Evolutionary conservation across 2,329 filamentous ascomycete genomes (phyloP).

Genomic region (Coniosporium tulheliwenetii): DNA sequence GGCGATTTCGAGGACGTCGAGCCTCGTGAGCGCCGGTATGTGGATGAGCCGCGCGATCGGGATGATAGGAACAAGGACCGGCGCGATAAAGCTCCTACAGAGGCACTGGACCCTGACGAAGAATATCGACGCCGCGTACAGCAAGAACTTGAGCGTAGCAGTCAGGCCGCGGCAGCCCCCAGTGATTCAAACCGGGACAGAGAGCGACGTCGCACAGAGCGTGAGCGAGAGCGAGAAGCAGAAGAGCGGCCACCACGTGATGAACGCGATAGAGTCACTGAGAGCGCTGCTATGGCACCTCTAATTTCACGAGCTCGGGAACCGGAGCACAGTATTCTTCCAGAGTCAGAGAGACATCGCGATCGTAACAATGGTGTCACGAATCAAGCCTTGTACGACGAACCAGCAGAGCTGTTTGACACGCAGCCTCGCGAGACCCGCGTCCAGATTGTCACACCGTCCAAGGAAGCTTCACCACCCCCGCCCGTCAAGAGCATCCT

Average conservation of each 20-base stretch:
- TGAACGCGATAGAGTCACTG: not conserved
- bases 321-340: not conserved
- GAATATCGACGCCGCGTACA: slow-evolving; percentile 33
- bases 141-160: slow-evolving; percentile 22
- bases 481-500: slow-evolving; percentile 65
- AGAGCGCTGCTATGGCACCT: not conserved
- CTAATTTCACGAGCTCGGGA: not conserved
- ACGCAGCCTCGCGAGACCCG: slow-evolving; percentile 14
- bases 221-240: slow-evolving; percentile 13
- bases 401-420: not conserved
- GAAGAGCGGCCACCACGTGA: not conserved
- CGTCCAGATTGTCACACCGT: slow-evolving; percentile 49
- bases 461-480: slow-evolving; percentile 41
- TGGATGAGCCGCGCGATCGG: not conserved
- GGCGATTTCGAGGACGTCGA: not conserved
- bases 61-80: slow-evolving; percentile 17
- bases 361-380: not conserved
- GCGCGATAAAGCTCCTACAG: slow-evolving; percentile 9
- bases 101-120: slow-evolving; percentile 29
- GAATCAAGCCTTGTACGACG: not conserved
- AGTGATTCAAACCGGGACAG: slow-evolving; percentile 15
- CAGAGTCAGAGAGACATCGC: not conserved
- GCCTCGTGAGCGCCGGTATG: not conserved
- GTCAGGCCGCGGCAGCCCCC: slow-evolving; percentile 4
- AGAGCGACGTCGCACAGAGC: slow-evolving; percentile 14